Conservation (phyloP, 345 rosid genomes). For the Trapa bicornis region DNA sequence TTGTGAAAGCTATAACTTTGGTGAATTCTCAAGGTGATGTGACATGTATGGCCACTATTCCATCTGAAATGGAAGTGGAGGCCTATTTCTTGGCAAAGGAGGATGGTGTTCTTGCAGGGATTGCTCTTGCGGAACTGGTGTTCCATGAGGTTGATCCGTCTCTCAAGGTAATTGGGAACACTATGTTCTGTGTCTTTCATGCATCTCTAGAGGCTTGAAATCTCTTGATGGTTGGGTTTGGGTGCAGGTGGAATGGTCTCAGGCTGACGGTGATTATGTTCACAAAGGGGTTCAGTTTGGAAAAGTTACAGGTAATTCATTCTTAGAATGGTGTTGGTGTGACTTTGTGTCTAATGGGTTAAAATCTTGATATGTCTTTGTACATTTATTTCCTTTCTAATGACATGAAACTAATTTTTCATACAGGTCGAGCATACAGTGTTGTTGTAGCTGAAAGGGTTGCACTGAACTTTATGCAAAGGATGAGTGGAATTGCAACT, state of each 20-base stretch:
- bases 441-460: conserved; percentile 88
- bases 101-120: conserved; percentile 82
- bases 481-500: conserved; percentile 98
- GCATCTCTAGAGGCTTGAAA: conserved; percentile 6
- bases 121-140: conserved; percentile 69
- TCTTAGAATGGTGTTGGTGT: not conserved
- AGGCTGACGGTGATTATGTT: conserved; percentile 72
- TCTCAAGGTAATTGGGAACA: conserved; percentile 36
- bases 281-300: conserved; percentile 83
- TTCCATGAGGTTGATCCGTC: conserved; percentile 83
- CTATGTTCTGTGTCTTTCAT: conserved; percentile 4
- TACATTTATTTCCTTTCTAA: not conserved
- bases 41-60: conserved; percentile 88
- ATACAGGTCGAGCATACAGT: conserved; percentile 66
- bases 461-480: conserved; percentile 87
- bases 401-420: too few species aligned
- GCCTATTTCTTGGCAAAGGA: conserved; percentile 88
- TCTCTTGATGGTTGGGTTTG: conserved; percentile 7
- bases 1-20: not conserved
- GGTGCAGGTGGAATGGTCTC: conserved; percentile 73
- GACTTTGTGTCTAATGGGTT: not conserved
- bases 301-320: conserved; percentile 53
- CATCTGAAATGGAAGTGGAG: conserved; percentile 73
- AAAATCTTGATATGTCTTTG: not conserved
- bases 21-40: conserved; percentile 55